A percentile compares a stretch with the other conserved stretches of the same genome.
These are phyloP conservation scores for Mycogone perniciosa DNA, from an alignment of 2,329 filamentous ascomycete species.

Conservation along the genomic window DNA sequence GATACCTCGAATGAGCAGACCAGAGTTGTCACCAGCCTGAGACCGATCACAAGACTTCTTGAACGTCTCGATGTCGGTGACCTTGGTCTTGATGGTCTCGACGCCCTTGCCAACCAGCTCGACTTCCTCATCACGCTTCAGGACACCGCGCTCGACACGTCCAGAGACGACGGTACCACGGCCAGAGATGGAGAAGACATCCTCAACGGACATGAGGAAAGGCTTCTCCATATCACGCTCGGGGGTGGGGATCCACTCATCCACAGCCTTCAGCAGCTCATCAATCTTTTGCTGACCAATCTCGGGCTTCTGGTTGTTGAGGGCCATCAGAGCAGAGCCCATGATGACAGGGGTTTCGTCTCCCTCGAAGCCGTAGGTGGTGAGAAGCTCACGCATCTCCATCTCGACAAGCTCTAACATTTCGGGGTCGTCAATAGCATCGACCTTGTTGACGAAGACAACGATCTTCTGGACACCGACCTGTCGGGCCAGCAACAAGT, in stretches of 20 bases:
- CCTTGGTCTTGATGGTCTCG: slow-evolving; percentile 91
- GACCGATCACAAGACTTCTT: slow-evolving; percentile 99
- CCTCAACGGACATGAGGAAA: slow-evolving; percentile 98
- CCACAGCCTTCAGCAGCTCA: slow-evolving; percentile 82
- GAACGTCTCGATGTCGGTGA: slow-evolving; percentile 99
- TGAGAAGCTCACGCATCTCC: slow-evolving; percentile 98
- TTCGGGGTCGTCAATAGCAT: slow-evolving; percentile 93
- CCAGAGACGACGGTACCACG: slow-evolving; percentile 96
- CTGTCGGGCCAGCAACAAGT: slow-evolving; percentile 94
- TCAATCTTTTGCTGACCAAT: slow-evolving; percentile 86
- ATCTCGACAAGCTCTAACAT: slow-evolving; percentile 99
- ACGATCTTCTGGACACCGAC: slow-evolving; percentile 97
- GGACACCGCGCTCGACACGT: slow-evolving; percentile 88
- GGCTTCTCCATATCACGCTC: slow-evolving; percentile 93
- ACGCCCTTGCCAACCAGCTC: slow-evolving; percentile 86
- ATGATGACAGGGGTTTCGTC: slow-evolving; percentile 97
- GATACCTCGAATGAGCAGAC: slow-evolving; percentile 89
- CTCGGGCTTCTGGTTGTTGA: slow-evolving; percentile 80
- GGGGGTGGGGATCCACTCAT: slow-evolving; percentile 94
- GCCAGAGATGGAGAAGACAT: slow-evolving; percentile 82
- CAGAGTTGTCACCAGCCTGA: slow-evolving; percentile 94
- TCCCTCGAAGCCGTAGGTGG: slow-evolving; percentile 91
- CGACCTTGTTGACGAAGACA: slow-evolving; percentile 99
- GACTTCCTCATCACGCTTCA: slow-evolving; percentile 92
- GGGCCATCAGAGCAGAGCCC: slow-evolving; percentile 90